These are phyloP conservation scores for Poteriospumella lacustris DNA, from an alignment of 108 stramenopile species.

Conservation along the genomic window DNA sequence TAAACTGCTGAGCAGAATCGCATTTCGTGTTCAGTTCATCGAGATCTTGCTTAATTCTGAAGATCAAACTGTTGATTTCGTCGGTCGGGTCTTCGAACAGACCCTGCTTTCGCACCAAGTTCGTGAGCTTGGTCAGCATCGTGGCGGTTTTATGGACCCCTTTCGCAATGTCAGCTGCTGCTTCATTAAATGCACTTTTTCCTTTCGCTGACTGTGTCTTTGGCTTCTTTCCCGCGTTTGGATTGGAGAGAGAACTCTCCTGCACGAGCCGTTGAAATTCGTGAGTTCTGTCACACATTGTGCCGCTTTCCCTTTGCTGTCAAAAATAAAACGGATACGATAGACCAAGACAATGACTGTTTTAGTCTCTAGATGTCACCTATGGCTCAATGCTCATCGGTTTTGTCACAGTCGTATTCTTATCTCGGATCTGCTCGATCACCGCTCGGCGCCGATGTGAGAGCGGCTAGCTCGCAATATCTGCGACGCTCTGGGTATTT, in stretches of 20 bases:
- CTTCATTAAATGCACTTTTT: constrained; percentile 12
- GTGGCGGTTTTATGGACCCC: neutral
- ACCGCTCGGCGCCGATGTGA: no score
- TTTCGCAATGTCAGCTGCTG: constrained; percentile 13
- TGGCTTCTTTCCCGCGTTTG: neutral
- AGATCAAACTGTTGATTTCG: constrained; percentile 20
- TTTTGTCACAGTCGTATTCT: no score
- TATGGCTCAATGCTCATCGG: no score
- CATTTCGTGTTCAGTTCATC: constrained; percentile 14
- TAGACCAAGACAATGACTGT: neutral
- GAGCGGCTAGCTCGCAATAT: no score
- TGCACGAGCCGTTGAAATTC: neutral
- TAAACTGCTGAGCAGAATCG: constrained; percentile 9
- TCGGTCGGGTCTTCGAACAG: constrained; percentile 28
- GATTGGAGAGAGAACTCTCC: neutral
- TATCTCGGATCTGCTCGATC: no score
- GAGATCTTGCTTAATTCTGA: constrained; percentile 22
- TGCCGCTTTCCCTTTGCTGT: neutral
- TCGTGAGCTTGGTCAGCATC: constrained; percentile 11
- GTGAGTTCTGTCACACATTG: constrained; percentile 19
- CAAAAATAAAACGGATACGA: neutral
- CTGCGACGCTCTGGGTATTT: no score
- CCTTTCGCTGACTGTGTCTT: neutral
- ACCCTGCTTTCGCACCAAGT: constrained; percentile 12
- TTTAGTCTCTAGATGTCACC: neutral